phyloP scores from a whole-genome alignment of 768 basidiomycete genomes.

The Amanita polypyramis region DNA sequence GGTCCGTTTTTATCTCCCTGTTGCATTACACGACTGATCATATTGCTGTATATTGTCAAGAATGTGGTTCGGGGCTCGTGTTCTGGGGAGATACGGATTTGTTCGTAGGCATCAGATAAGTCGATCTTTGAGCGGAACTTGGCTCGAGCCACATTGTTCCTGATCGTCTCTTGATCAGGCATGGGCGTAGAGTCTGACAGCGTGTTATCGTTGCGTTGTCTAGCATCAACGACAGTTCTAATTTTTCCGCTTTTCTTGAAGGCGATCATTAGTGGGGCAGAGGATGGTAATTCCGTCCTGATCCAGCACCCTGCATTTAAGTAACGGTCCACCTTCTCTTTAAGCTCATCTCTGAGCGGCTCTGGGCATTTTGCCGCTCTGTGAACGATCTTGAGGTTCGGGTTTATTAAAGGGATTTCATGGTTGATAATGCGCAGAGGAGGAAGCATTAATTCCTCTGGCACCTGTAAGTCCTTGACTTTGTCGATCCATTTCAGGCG shows the following conservation, averaged over 20 bases:
- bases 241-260: constrained; percentile 23
- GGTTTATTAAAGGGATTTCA: not conserved
- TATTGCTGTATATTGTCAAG: constrained; percentile 18
- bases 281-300: not conserved
- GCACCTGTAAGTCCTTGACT: not conserved
- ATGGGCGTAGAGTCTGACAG: not conserved
- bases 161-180: constrained; percentile 1
- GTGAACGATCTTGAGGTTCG: not conserved
- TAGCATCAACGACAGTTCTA: constrained; percentile 17
- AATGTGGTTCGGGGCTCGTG: constrained; percentile 13
- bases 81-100: no score
- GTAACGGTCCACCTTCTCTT: not conserved
- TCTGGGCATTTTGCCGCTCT: not conserved
- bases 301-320: not conserved
- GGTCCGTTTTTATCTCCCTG: constrained; percentile 14
- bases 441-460: not conserved
- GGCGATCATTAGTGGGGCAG: constrained; percentile 6
- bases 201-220: not conserved
- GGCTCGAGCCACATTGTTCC: no score
- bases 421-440: not conserved
- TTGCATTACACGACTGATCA: constrained; percentile 18
- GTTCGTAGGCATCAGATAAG: constrained; percentile 23
- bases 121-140: not conserved
- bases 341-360: not conserved
- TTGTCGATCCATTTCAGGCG: constrained; percentile 1